Percentiles rank a stretch among this genome's conserved stretches.
These are phyloP conservation scores for Mycena belliarum DNA, from an alignment of 768 basidiomycete species.

Conservation along the genomic window DNA sequence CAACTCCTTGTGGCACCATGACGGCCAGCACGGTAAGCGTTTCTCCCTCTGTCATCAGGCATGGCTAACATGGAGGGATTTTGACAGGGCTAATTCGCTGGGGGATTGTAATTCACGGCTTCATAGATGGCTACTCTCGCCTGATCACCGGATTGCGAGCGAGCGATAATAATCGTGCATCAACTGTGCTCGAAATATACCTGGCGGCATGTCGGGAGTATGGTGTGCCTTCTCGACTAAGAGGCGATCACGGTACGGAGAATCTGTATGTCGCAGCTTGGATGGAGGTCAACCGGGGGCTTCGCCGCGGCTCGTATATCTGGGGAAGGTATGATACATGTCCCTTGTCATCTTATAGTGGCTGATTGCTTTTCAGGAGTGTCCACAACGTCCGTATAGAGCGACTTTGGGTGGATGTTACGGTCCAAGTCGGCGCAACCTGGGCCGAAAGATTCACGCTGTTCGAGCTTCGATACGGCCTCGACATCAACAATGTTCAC, in stretches of 20 bases:
- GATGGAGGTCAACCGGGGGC: not conserved
- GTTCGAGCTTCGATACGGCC: slow-evolving; percentile 31
- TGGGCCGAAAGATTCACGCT: slow-evolving; percentile 40
- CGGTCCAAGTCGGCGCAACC: slow-evolving; percentile 31
- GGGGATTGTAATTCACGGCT: slow-evolving; percentile 7
- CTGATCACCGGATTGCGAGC: slow-evolving; percentile 6
- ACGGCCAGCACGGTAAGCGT: slow-evolving; percentile 5
- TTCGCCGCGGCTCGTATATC: not conserved
- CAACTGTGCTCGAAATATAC: not conserved
- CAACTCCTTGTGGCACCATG: slow-evolving; percentile 38
- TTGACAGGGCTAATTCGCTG: slow-evolving; percentile 6
- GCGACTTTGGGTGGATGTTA: slow-evolving; percentile 40
- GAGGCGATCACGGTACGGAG: not conserved
- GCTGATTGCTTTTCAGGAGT: slow-evolving; percentile 27
- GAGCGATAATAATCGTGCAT: slow-evolving; percentile 4
- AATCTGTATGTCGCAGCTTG: not conserved
- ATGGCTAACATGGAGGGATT: not conserved
- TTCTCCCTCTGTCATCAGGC: not conserved
- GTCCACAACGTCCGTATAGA: slow-evolving; percentile 44
- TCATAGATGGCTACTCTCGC: not conserved
- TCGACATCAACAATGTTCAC: slow-evolving; percentile 26
- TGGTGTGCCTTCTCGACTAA: not conserved
- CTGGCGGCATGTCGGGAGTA: not conserved
- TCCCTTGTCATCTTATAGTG: not conserved
- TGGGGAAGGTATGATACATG: not conserved